These are phyloP conservation scores for Trypanosoma vivax DNA, from an alignment of 208 protist genomes.

Conservation along the genomic window DNA sequence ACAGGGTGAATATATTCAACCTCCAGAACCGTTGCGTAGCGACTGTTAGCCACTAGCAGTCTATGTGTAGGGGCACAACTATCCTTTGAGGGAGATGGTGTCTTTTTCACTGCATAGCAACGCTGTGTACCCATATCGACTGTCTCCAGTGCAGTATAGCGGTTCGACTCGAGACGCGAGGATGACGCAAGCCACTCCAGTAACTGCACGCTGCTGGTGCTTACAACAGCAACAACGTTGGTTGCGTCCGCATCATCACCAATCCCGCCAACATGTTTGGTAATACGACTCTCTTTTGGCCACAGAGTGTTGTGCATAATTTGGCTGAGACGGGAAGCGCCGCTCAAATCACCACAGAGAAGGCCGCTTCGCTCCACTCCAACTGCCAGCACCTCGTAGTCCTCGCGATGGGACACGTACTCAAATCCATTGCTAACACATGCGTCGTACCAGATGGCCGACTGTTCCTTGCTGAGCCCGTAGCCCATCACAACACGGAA, in stretches of 20 bases:
- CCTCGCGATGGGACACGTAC: conserved; percentile 16
- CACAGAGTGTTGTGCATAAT: conserved; percentile 58
- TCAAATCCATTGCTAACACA: conserved; percentile 34
- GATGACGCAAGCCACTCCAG: conserved; percentile 5
- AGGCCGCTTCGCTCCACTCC: conserved; percentile 20
- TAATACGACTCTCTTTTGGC: conserved; percentile 21
- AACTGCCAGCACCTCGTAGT: conserved; percentile 13
- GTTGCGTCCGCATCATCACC: neutral
- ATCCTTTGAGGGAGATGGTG: too few relatives aligned
- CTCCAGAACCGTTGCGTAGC: too few relatives aligned
- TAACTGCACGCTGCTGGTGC: neutral
- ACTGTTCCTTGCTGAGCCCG: neutral
- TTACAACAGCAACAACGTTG: conserved; percentile 8
- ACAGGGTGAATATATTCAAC: too few relatives aligned
- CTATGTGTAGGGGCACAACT: too few relatives aligned
- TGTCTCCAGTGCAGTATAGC: too few relatives aligned
- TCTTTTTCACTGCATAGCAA: too few relatives aligned
- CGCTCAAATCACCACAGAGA: conserved; percentile 29
- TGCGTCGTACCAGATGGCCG: conserved; percentile 20
- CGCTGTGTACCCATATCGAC: too few relatives aligned
- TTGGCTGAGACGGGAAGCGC: conserved; percentile 38
- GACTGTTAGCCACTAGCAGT: too few relatives aligned
- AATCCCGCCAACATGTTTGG: neutral
- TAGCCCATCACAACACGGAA: conserved; percentile 36
- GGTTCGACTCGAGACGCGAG: too few relatives aligned